Base-by-base conservation (phyloP, 371 early-diverging fungal genomes). In the Mortierella sp. region DNA sequence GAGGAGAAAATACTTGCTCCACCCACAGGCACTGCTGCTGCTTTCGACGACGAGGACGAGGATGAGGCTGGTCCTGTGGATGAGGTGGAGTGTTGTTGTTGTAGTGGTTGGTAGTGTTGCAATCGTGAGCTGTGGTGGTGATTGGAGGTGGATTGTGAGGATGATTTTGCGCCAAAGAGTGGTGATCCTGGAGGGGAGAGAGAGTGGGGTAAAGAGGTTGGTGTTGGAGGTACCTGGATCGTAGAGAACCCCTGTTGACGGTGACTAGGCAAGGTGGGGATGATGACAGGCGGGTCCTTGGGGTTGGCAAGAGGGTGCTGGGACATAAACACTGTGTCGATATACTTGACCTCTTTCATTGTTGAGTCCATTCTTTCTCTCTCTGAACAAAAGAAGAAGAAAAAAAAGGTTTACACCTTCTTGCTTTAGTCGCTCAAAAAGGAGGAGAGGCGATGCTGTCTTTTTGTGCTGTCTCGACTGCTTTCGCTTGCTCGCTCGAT, bases 281-380 rank as follows among this genome's bases (percentile, higher is more conserved):
- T 75, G 63, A 78, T 72, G 31, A 86, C 80, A 31, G 82, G 87
- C 13, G 87, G 87, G 70, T 86, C 87, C 74, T 75, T 80, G 50
- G 87, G 82, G 44, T 78, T 77, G 14, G 87, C 87, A 44, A 86
- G 82, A 13, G 87, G 87, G 72, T 86, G 87, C 28, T 86, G 87
- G 48, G 80, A 76, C n/a, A 82, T 34, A 28, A 86, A 82, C 60
- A 79, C 82, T 24, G 79, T 63, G 58, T 71, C 72, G 63, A 57
- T 70, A 60, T 55, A 65, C 34, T 72, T 58, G 68, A 60, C 80
- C 54, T 83, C 80, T 74, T 80, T 80, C 80, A 80, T 83, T 72
- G 24, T 54, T 14, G 50, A 50, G 14, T 50, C 38, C 76, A 50
- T 73, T 70, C 50, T 44, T 54, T 31, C 10, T 70, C 63, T 60